These are phyloP conservation scores for Polychaeton citri DNA, from an alignment of 2,329 filamentous ascomycete genomes.

Conservation along the genomic window DNA sequence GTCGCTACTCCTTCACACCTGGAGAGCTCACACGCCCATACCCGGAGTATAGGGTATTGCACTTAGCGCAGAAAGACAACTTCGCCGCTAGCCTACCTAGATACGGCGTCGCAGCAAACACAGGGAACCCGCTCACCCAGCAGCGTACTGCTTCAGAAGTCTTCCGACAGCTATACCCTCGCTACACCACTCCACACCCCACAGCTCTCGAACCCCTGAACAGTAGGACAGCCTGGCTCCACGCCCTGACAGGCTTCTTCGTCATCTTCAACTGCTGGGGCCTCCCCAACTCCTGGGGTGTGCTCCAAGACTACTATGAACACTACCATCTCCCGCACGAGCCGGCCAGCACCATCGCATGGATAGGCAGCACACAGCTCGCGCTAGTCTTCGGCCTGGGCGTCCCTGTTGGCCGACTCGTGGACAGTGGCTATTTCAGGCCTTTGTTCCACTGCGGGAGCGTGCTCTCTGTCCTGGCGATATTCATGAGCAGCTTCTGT, in stretches of 20 bases:
- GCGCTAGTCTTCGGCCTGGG: constrained; percentile 22
- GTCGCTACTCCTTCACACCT: no score
- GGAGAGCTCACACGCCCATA: no score
- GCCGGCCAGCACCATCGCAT: constrained; percentile 16
- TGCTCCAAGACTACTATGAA: constrained; percentile 22
- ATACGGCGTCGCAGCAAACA: no score
- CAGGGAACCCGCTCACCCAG: no score
- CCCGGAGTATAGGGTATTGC: no score
- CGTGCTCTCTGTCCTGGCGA: constrained; percentile 13
- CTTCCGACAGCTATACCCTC: no score
- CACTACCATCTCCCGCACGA: constrained; percentile 8
- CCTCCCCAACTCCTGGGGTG: constrained; percentile 18
- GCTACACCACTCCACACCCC: no score
- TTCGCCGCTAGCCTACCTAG: no score
- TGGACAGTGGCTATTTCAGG: constrained; percentile 20
- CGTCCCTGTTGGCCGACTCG: constrained; percentile 16
- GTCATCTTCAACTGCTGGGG: constrained; percentile 20
- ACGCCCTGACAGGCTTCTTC: constrained; percentile 8
- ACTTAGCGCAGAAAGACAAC: no score
- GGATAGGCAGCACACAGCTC: constrained; percentile 24
- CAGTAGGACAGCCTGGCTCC: constrained; percentile 14
- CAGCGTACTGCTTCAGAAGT: no score
- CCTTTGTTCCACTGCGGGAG: constrained; percentile 19
- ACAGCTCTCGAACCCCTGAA: constrained; percentile 7
- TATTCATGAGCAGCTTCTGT: constrained; percentile 14